These are phyloP conservation scores for Aspergillus sp. DNA, from an alignment of 2,329 filamentous ascomycete genomes.

Conservation along the genomic window DNA sequence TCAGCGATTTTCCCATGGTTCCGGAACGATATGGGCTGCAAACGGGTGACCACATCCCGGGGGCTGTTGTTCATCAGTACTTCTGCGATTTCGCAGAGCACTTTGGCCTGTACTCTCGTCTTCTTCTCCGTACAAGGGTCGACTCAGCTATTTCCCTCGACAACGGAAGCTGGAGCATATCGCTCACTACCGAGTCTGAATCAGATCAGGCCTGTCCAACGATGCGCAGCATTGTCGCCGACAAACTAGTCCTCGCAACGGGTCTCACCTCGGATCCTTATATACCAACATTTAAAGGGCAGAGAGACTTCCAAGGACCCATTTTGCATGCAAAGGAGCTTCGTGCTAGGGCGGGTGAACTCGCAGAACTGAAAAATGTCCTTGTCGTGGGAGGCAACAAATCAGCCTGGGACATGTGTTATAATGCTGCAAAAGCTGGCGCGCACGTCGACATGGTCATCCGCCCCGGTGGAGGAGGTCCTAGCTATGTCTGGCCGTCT, in stretches of 20 bases:
- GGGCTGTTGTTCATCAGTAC: slow-evolving; percentile 55
- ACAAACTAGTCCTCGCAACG: slow-evolving; percentile 60
- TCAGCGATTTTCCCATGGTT: slow-evolving; percentile 71
- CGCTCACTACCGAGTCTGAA: slow-evolving; percentile 9
- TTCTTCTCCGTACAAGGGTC: slow-evolving; percentile 53
- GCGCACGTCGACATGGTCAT: slow-evolving; percentile 47
- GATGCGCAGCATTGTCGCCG: slow-evolving; percentile 21
- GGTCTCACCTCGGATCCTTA: slow-evolving; percentile 59
- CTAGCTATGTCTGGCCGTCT: slow-evolving; percentile 58
- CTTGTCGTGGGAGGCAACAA: slow-evolving; percentile 60
- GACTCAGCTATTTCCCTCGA: slow-evolving; percentile 43
- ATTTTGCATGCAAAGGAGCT: slow-evolving; percentile 61
- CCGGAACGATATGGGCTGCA: slow-evolving; percentile 47
- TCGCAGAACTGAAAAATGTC: slow-evolving; percentile 28
- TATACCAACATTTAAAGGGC: slow-evolving; percentile 51
- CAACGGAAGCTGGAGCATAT: slow-evolving; percentile 37
- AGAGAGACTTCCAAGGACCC: slow-evolving; percentile 49
- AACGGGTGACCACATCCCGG: slow-evolving; percentile 58
- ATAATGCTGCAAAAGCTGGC: slow-evolving; percentile 54
- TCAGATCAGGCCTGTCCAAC: slow-evolving; percentile 11
- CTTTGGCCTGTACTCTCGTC: slow-evolving; percentile 49
- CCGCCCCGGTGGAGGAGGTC: slow-evolving; percentile 41
- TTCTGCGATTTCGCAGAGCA: slow-evolving; percentile 54
- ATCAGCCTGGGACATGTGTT: slow-evolving; percentile 62
- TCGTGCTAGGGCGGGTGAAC: slow-evolving; percentile 31